Evolutionary conservation across 225 moss, liverwort and hornwort species (phyloP).

Genomic region (Takakia lepidozioides): DNA sequence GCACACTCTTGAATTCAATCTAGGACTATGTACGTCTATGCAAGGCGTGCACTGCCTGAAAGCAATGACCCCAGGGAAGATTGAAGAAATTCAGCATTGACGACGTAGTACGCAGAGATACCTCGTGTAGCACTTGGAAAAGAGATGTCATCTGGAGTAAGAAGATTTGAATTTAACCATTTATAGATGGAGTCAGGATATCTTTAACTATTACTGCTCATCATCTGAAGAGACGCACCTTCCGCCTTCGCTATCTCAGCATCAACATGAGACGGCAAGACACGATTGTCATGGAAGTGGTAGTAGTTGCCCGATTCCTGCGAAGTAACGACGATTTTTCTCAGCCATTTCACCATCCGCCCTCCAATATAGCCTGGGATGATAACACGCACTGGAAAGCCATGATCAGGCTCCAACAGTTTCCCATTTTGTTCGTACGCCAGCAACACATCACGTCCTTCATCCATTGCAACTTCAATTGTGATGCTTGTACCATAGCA

Average conservation of each 20-base stretch:
- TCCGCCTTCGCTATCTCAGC: conserved; percentile 89
- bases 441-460: conserved; percentile 54
- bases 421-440: conserved; percentile 81
- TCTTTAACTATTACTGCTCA: too few relatives aligned
- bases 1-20: too few relatives aligned
- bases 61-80: too few relatives aligned
- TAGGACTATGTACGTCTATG: too few relatives aligned
- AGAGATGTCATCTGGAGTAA: too few relatives aligned
- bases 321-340: conserved; percentile 57
- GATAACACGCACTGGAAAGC: conserved; percentile 73
- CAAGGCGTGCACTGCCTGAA: too few relatives aligned
- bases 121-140: too few relatives aligned
- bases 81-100: too few relatives aligned
- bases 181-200: too few relatives aligned
- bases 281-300: conserved; percentile 92
- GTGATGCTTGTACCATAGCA: conserved; percentile 85
- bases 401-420: conserved; percentile 73
- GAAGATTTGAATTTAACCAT: too few relatives aligned
- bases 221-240: conserved; percentile 36
- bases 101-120: too few relatives aligned
- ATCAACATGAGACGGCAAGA: conserved; percentile 81
- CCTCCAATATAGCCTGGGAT: conserved; percentile 91
- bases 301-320: conserved; percentile 82
- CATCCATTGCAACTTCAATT: conserved; percentile 54
- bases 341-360: conserved; percentile 98